Percentiles rank a stretch among this genome's conserved stretches.
These are phyloP conservation scores for Termitomyces sp. DNA, from an alignment of 1,284 basidiomycete genomes.

Conservation along the genomic window DNA sequence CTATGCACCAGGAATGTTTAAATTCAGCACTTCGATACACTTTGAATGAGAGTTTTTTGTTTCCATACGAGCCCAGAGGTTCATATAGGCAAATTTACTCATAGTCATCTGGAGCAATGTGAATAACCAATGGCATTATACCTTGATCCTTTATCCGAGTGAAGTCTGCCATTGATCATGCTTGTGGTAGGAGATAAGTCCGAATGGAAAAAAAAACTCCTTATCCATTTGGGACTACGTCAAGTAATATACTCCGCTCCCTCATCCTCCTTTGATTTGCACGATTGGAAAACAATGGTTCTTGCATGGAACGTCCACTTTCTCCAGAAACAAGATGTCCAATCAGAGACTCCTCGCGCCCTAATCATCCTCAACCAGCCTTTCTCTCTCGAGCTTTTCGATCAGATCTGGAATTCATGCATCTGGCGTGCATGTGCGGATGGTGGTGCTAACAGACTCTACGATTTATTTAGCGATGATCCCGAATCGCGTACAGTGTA, in stretches of 20 bases:
- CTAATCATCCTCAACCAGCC: conserved; percentile 89
- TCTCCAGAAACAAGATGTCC: conserved; percentile 4
- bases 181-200: not conserved
- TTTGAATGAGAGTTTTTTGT: not conserved
- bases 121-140: too few species aligned
- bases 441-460: conserved; percentile 88
- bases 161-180: not conserved
- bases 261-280: not conserved
- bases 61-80: not conserved
- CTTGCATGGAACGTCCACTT: conserved; percentile 15
- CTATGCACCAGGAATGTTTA: not conserved
- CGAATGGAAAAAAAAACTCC: not conserved
- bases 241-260: too few species aligned
- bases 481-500: conserved; percentile 22
- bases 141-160: not conserved
- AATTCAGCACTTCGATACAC: not conserved
- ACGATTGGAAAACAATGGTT: conserved; percentile 2
- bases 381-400: conserved; percentile 61
- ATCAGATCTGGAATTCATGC: conserved; percentile 65
- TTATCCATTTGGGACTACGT: not conserved
- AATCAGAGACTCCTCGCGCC: conserved; percentile 32
- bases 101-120: not conserved
- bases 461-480: conserved; percentile 49
- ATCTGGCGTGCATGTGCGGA: conserved; percentile 80
- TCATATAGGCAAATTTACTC: not conserved